Evolutionary conservation across 805 yeast genomes (phyloP), one percentile per base, ranked within the genome.

Genomic region (Metschnikowia cerradonensis): DNA sequence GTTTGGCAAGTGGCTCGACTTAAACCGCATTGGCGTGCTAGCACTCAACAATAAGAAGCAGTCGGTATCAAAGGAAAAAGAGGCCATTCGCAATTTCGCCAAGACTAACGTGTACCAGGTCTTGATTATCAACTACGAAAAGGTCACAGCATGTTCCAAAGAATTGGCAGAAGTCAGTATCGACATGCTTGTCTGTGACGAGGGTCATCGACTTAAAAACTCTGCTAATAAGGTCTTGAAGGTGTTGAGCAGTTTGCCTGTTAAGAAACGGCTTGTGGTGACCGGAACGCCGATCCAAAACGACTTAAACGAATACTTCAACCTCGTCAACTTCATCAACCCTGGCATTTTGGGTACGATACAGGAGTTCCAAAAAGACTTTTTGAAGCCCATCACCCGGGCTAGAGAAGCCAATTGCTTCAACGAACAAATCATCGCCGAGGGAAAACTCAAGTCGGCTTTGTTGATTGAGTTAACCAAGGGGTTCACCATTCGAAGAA

Each of bases 251-350:
- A 60, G 73, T 1, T 66, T 90, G 15, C 70, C 81, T 39, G 76
- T 85, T 3, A 72, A 72, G 6, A 79, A 75, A 40, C 81, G 85
- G 53, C 70, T 92, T 2, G 61, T 92, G 4, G 70, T 94, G 6
- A 82, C 96, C 0, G 99, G 97, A 0, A 90, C 97, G 0, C 97
- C 96, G 0, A 89, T 94, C 34, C 99, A 94, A 63, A 94, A 94
- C 67, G 96, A 94, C 65, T 76, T 94, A 44, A 71, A 70, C 2
- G 99, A 94, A 63, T 92, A 88, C 64, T 89, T 73, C 67, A 84
- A 86, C 8, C 81, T 94, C 59, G 80, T 86, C 6, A 86, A 90
- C 61, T 92, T 92, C 63, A 72, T 90, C 11, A 90, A 90, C 60
- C 97, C 97, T 0, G 92, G 91, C 0, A 70, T 87, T 1, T 70